Conservation (phyloP, 78 protist genomes). For the Paulinella micropora region DNA sequence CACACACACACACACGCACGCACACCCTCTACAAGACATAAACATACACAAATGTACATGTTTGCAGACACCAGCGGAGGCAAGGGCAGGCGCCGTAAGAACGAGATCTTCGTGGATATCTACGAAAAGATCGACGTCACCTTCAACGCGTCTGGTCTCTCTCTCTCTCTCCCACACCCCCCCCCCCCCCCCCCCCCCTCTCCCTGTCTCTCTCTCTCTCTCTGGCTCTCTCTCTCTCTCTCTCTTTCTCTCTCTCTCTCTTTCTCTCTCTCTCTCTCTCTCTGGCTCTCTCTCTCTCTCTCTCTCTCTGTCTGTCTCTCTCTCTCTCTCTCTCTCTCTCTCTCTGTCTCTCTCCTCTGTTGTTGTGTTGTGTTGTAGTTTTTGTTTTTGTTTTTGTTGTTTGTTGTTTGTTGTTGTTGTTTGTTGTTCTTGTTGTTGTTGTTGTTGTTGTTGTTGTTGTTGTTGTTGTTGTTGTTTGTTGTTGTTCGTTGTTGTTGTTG, state of each 20-base stretch:
- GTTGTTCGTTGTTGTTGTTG: background rate
- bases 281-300: background rate
- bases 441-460: background rate
- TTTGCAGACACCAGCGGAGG: background rate
- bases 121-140: background rate
- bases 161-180: background rate
- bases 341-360: background rate
- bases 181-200: background rate
- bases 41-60: no score
- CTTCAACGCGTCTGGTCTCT: background rate
- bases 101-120: constrained; percentile 12
- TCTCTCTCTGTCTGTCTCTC: background rate
- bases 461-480: background rate
- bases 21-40: no score
- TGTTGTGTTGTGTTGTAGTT: background rate
- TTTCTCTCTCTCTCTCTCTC: background rate
- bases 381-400: background rate
- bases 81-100: background rate
- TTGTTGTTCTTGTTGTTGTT: background rate
- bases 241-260: background rate
- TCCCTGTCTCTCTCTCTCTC: background rate
- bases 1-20: no score
- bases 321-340: background rate
- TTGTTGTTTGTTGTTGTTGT: background rate
- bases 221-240: background rate